Evolutionary conservation across 495 filamentous ascomycete species (phyloP).

Genomic region (Penicillium diatomitis): DNA sequence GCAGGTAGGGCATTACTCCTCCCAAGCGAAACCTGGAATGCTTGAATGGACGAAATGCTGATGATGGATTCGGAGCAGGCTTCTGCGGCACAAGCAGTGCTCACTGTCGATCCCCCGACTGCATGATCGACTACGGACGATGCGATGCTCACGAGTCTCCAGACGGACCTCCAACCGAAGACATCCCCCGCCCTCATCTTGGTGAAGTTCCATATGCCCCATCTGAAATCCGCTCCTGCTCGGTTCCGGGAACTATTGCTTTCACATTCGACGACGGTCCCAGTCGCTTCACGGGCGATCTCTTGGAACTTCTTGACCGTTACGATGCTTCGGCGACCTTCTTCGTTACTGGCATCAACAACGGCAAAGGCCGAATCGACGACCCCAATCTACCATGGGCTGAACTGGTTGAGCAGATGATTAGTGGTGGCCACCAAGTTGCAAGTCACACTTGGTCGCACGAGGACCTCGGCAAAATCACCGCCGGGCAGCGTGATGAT

Average conservation of each 20-base stretch:
- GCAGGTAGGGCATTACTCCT: conserved; percentile 39
- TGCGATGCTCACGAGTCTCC: conserved; percentile 65
- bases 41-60: conserved; percentile 2
- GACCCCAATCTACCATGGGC: conserved; percentile 46
- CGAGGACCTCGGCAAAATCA: conserved; percentile 54
- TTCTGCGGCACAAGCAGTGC: conserved; percentile 52
- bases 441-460: conserved; percentile 85
- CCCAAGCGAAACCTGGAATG: not conserved
- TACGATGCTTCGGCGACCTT: conserved; percentile 68
- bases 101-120: conserved; percentile 63
- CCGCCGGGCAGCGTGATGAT: conserved; percentile 45
- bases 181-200: conserved; percentile 48
- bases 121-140: conserved; percentile 55
- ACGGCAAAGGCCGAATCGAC: conserved; percentile 64
- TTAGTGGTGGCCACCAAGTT: conserved; percentile 66
- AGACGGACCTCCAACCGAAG: conserved; percentile 48
- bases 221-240: conserved; percentile 57
- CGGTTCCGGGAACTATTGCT: conserved; percentile 53
- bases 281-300: conserved; percentile 54
- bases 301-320: conserved; percentile 59
- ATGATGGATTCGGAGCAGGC: conserved; percentile 13
- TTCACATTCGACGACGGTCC: conserved; percentile 77
- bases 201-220: conserved; percentile 53
- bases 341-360: conserved; percentile 69
- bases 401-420: conserved; percentile 59